phyloP scores from a whole-genome alignment of 2,329 filamentous ascomycete genomes.

The Verticillium nonalfalfae region DNA sequence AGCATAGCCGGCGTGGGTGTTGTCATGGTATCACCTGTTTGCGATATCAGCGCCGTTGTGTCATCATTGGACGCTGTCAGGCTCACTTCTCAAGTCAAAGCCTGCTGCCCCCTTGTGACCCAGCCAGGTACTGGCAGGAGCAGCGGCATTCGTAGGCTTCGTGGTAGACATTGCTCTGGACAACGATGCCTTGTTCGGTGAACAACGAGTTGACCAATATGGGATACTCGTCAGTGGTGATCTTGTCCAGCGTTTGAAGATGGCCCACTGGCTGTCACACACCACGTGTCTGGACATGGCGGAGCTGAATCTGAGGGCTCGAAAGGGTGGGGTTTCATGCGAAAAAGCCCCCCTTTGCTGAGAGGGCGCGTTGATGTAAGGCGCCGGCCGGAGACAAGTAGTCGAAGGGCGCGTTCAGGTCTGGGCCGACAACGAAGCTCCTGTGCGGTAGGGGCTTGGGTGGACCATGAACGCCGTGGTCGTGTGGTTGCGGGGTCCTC shows the following conservation, averaged over 20 bases:
- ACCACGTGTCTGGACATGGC: neutral
- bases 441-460: neutral
- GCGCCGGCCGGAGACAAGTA: neutral
- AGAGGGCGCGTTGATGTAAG: neutral
- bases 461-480: neutral
- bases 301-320: neutral
- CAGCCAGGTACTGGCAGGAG: conserved; percentile 21
- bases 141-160: neutral
- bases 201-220: neutral
- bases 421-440: neutral
- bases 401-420: neutral
- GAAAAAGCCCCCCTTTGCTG: neutral
- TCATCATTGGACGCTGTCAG: neutral
- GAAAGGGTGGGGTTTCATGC: neutral
- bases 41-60: neutral
- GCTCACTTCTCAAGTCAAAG: conserved; percentile 32
- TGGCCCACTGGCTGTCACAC: neutral
- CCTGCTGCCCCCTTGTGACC: conserved; percentile 29
- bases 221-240: neutral
- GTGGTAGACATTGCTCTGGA: neutral
- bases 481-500: neutral
- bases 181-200: neutral
- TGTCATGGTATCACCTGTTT: conserved; percentile 51
- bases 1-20: conserved; percentile 79
- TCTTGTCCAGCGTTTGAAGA: neutral